Base-by-base conservation (phyloP, 164 flowering plant species). In the Nymphaea colorata region DNA sequence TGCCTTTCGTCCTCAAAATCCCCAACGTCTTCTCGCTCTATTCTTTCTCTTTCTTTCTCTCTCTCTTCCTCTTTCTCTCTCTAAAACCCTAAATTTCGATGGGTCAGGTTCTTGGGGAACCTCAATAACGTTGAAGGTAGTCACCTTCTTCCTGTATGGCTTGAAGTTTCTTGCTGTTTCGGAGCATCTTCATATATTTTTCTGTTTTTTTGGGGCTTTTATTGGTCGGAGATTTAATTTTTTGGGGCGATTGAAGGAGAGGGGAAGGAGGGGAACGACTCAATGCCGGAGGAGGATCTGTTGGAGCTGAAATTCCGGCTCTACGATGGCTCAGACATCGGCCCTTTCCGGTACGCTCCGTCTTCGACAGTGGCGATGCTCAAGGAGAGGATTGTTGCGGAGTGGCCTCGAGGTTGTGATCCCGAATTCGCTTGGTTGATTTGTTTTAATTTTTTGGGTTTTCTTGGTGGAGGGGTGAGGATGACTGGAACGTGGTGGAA, bases 281-380 rank as follows among this genome's bases (percentile, higher is more conserved):
- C 74, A 76, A 84, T 84, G 88, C 85, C 85, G 69, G 87, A 82
- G 63, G 89, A 82, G 69, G 89, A 85, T 68, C 76, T 83, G 70
- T 79, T 85, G 16, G 87, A 85, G 72, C 78, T 85, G 8, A 85
- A 81, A 72, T 85, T 85, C 70, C 71, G 89, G 47, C 76, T 85
- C 66, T 81, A 74, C 41, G 89, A 85, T 79, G 89, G 89, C 72
- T 71, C 87, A 3, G 89, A 85, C 65, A 81, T 85, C 53, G 89
- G 89, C 60, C 89, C 89, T 42, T 80, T 83, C 66, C 83, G 79
- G 64, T 83, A 82, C 68, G 82, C 87, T 11, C 72, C 85, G 17
- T 77, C 89, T 3, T 76, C 86, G 5, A 85, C 87, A 2, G 75
- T 85, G 25, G 86, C 83, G 59, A 81, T 78, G 82, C 77, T 85